Evolutionary conservation across 768 basidiomycete genomes (phyloP), one percentile per base, ranked within the genome.

Genomic region (Serendipita sp.): DNA sequence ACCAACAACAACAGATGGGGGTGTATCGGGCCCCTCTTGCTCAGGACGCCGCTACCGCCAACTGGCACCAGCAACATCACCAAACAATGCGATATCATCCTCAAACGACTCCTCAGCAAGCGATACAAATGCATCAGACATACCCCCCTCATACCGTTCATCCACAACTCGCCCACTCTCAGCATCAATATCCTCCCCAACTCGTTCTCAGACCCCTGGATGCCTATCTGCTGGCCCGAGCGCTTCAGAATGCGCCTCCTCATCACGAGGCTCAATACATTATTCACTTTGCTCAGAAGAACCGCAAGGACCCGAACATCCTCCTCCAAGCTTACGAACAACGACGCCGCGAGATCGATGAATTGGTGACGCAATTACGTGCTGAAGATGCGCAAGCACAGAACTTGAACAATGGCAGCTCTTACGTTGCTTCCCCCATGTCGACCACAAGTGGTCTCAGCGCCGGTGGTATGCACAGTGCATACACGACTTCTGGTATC

Each of bases 221-320:
- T 20, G 53, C 53, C 17, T 58, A 58, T 34, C 53, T 58, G 17
- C 33, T 58, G 5, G 53, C 53, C 26, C 53, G 53, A n/a, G 53
- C 53, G 53, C 53, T 58, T 0, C 53, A 58, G n/a, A 58, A n/a
- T n/a, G 24, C 53, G 4, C 53, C 24, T 58, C 53, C 53, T 33
- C 26, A 34, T 24, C 53, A 33, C 22, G 53, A 58, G 33, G 28
- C 11, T 4, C 53, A 58, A 11, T 31, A 58, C 22, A 58, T 58
- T 31, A 22, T 58, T 28, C 53, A 26, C 11, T 58, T 58, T 58
- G 53, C 53, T n/a, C 53, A 58, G 53, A 33, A n/a, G 4, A 58
- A 31, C 31, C 53, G 31, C 26, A 28, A 34, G 53, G 33, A 58
- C 33, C 53, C 53, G n/a, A 58, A 24, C 26, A 33, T 34, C 11